phyloP scores from a whole-genome alignment of 495 filamentous ascomycete genomes.

The Bombardia bombarda region DNA sequence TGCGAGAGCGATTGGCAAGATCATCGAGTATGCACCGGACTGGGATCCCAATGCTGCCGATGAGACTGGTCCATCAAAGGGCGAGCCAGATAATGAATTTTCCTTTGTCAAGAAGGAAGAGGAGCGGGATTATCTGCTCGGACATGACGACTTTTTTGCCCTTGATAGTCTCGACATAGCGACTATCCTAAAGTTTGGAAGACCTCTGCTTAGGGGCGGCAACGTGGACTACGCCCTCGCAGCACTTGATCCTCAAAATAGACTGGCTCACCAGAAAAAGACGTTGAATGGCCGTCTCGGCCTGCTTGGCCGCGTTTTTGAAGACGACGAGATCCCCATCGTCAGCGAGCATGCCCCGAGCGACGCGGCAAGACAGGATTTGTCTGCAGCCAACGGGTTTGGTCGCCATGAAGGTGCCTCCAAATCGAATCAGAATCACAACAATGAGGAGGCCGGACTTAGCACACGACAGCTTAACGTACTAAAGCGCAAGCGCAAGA shows the following conservation, averaged over 20 bases:
- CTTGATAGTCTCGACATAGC: conserved; percentile 69
- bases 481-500: conserved; percentile 83
- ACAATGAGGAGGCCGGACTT: conserved; percentile 60
- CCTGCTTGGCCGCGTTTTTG: conserved; percentile 67
- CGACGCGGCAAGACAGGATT: conserved; percentile 34
- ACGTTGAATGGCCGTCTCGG: conserved; percentile 76
- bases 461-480: conserved; percentile 91
- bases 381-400: conserved; percentile 33
- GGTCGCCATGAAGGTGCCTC: conserved; percentile 25
- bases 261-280: conserved; percentile 82
- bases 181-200: conserved; percentile 73
- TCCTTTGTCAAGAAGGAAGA: conserved; percentile 45
- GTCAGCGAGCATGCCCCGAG: conserved; percentile 27
- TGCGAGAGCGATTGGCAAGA: conserved; percentile 85
- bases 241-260: conserved; percentile 66
- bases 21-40: conserved; percentile 76
- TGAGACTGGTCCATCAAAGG: conserved; percentile 32
- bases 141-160: conserved; percentile 52
- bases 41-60: conserved; percentile 79
- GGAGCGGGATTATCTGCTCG: conserved; percentile 24
- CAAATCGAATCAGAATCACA: conserved; percentile 21
- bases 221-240: conserved; percentile 77
- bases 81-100: conserved; percentile 31
- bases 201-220: conserved; percentile 72
- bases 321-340: conserved; percentile 69